These are phyloP conservation scores for Chrysoporthe austroafricana DNA, from an alignment of 2,329 filamentous ascomycete genomes.

Conservation along the genomic window DNA sequence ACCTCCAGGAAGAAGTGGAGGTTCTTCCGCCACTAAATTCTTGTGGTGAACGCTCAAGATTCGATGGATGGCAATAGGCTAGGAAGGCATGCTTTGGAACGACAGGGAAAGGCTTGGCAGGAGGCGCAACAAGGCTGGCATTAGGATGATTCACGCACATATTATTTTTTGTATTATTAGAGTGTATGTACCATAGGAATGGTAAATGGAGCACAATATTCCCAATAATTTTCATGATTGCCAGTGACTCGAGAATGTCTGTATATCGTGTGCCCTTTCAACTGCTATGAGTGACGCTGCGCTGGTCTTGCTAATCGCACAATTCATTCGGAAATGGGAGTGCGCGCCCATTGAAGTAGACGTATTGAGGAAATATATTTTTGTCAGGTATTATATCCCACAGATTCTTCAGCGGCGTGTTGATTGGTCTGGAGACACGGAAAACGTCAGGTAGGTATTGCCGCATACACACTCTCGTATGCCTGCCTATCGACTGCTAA, in stretches of 20 bases:
- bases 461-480: background rate
- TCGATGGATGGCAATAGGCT: background rate
- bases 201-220: background rate
- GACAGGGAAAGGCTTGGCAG: conserved; percentile 5
- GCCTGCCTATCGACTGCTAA: background rate
- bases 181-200: background rate
- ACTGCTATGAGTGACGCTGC: too few relatives aligned
- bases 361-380: too few relatives aligned
- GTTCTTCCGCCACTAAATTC: conserved; percentile 10
- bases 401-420: background rate
- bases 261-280: background rate
- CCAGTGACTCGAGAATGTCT: background rate
- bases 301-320: too few relatives aligned
- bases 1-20: conserved; percentile 18
- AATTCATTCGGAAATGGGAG: too few relatives aligned
- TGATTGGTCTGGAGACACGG: background rate
- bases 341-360: too few relatives aligned
- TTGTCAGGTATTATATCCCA: background rate
- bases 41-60: background rate
- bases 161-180: conserved; percentile 13
- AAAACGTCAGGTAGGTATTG: background rate
- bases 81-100: conserved; percentile 4
- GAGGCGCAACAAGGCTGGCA: conserved; percentile 6
- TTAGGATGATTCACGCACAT: conserved; percentile 19
- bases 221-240: background rate